A percentile compares a stretch with the other conserved stretches of the same genome.
Evolutionary conservation across 2,329 filamentous ascomycete genomes (phyloP).

Genomic region (Claviceps paspali): DNA sequence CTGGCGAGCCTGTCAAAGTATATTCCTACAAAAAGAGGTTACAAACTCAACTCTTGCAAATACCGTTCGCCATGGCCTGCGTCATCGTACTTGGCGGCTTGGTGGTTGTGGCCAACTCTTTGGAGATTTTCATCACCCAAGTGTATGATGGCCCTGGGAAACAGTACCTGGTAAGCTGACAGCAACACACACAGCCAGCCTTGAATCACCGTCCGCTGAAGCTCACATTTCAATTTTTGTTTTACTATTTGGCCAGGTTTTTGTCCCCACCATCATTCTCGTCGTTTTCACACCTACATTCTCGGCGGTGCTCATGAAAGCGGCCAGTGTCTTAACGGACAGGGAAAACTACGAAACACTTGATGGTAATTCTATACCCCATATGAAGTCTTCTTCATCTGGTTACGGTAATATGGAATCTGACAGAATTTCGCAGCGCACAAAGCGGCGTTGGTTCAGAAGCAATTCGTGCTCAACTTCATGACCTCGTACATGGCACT

Average conservation of each 20-base stretch:
- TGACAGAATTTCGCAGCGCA: constrained; percentile 35
- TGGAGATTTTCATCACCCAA: constrained; percentile 92
- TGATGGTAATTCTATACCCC: constrained; percentile 32
- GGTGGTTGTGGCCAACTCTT: constrained; percentile 75
- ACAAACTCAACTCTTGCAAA: constrained; percentile 59
- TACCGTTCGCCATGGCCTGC: constrained; percentile 71
- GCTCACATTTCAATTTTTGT: not conserved
- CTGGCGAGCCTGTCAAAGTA: constrained; percentile 60
- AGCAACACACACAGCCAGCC: not conserved
- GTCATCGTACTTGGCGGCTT: constrained; percentile 59
- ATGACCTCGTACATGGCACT: constrained; percentile 89
- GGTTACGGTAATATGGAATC: not conserved
- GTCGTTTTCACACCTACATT: constrained; percentile 68
- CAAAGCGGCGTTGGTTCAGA: constrained; percentile 71
- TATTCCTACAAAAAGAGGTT: constrained; percentile 67
- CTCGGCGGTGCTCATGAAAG: constrained; percentile 55
- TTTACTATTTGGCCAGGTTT: constrained; percentile 37
- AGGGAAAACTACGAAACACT: constrained; percentile 88
- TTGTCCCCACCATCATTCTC: constrained; percentile 79
- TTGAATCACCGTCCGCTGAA: not conserved
- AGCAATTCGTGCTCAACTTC: constrained; percentile 93
- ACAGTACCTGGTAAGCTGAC: constrained; percentile 52
- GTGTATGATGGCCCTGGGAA: constrained; percentile 85
- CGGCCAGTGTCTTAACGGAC: constrained; percentile 64
- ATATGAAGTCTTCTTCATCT: constrained; percentile 5